phyloP scores from a whole-genome alignment of 306 rosid species.

The Pueraria montana region DNA sequence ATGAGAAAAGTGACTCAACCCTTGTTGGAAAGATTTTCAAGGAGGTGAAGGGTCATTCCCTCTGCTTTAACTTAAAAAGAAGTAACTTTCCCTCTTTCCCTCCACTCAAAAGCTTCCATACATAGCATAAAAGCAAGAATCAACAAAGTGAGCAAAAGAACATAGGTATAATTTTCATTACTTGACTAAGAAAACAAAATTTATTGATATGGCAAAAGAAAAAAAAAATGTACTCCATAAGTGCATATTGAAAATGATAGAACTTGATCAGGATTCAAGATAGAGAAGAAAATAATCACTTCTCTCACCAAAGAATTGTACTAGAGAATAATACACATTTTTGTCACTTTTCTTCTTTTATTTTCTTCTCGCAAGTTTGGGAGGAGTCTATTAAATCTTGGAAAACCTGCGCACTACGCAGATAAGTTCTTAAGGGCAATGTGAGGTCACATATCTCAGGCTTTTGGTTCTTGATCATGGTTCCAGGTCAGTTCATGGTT shows the following conservation, averaged over 20 bases:
- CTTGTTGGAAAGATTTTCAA: background rate
- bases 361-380: background rate
- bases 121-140: slow-evolving; percentile 4
- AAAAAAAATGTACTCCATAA: background rate
- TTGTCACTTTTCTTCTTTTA: background rate
- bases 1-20: slow-evolving; percentile 9
- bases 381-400: background rate
- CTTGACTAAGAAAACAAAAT: slow-evolving; percentile 14
- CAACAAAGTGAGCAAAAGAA: slow-evolving; percentile 9
- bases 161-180: background rate
- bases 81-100: background rate
- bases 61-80: slow-evolving; percentile 17
- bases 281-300: background rate
- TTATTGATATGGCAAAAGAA: background rate
- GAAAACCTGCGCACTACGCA: background rate
- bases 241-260: slow-evolving; percentile 18
- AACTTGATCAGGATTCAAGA: background rate
- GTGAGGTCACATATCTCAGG: background rate
- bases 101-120: slow-evolving; percentile 9
- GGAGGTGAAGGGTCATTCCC: background rate
- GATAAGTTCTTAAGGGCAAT: background rate
- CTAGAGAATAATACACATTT: too few relatives aligned
- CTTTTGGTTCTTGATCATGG: background rate
- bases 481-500: background rate
- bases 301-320: background rate